phyloP scores from a whole-genome alignment of 441 rosid species.

The Croton laevigatus region DNA sequence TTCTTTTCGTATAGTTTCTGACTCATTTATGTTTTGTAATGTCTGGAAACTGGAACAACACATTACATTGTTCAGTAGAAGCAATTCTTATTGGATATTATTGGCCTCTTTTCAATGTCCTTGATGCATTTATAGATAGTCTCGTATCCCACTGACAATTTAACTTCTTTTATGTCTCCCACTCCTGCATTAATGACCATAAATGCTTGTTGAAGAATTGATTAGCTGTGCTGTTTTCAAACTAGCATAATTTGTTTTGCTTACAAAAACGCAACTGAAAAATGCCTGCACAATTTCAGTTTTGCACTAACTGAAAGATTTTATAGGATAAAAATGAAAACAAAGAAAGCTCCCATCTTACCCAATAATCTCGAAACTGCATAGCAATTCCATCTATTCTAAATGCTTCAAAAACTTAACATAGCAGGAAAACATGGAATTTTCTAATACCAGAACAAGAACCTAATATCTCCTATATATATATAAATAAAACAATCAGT shows the following conservation, averaged over 20 bases:
- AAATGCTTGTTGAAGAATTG: too few species aligned
- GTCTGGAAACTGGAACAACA: neutral
- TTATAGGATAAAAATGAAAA: too few species aligned
- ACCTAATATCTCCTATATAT: too few species aligned
- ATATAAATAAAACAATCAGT: neutral
- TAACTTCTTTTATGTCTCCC: neutral
- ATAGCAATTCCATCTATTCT: neutral
- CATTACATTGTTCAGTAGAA: neutral
- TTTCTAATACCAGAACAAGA: neutral
- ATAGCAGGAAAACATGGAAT: neutral
- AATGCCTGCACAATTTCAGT: too few species aligned
- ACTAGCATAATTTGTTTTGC: too few species aligned
- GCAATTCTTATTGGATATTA: neutral
- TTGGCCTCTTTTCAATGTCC: constrained; percentile 2
- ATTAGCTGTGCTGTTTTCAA: too few species aligned
- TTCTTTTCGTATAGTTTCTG: neutral
- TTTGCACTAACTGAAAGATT: too few species aligned
- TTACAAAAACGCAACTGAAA: too few species aligned
- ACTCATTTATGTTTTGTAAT: neutral
- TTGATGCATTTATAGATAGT: constrained; percentile 7
- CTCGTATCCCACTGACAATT: neutral
- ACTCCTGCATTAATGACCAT: neutral
- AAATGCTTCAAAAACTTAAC: neutral
- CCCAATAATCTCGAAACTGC: neutral
- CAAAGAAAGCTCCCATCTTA: too few species aligned